phyloP scores from a whole-genome alignment of 176 grass and related monocot genomes.

The Carex littledalei region DNA sequence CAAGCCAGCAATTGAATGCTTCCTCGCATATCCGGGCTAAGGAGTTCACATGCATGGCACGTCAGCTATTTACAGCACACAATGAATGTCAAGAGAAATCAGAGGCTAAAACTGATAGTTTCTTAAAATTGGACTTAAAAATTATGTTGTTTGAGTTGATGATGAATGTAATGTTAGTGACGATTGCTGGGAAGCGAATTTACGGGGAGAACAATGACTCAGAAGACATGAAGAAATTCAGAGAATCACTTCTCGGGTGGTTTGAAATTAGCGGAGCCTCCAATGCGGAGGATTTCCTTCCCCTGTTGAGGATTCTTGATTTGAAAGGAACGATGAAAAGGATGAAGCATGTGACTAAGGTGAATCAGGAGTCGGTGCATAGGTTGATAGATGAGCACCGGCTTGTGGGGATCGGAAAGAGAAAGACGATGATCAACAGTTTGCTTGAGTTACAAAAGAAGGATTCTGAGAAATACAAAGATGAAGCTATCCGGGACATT shows the following conservation, averaged over 20 bases:
- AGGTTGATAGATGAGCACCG: constrained; percentile 13
- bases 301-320: constrained; percentile 4
- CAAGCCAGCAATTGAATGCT: background rate
- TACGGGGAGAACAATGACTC: background rate
- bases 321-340: background rate
- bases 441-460: constrained; percentile 19
- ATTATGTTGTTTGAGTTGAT: background rate
- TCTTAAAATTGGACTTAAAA: constrained; percentile 5
- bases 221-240: constrained; percentile 10
- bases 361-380: constrained; percentile 5
- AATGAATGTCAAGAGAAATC: background rate
- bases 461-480: constrained; percentile 24
- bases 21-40: constrained; percentile 4
- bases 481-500: background rate
- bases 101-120: background rate
- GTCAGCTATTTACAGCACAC: background rate
- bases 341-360: background rate
- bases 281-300: constrained; percentile 19
- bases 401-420: background rate
- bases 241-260: background rate
- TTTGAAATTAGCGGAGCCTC: background rate
- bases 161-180: too few relatives aligned
- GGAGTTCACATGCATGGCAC: background rate
- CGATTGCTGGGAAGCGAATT: background rate
- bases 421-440: constrained; percentile 1